phyloP scores from a whole-genome alignment of 352 stramenopile species.

The Globisporangium middletonii region DNA sequence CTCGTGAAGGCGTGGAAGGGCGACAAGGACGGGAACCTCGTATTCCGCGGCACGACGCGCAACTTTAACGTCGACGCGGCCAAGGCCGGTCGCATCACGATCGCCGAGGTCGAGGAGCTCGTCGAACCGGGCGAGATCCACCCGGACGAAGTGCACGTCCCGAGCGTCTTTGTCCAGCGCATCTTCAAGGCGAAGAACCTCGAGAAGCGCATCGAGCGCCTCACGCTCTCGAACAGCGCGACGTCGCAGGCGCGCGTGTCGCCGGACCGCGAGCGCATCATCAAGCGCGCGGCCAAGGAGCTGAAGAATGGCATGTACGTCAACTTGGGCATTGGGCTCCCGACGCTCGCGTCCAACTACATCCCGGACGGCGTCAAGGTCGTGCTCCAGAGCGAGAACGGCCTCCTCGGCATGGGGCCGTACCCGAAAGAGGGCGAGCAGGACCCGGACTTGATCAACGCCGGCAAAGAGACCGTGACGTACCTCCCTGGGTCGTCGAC shows the following conservation, averaged over 20 bases:
- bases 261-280: conserved; percentile 88
- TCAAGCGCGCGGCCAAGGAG: conserved; percentile 87
- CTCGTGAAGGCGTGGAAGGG: conserved; percentile 96
- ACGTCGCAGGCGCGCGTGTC: conserved; percentile 62
- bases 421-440: conserved; percentile 86
- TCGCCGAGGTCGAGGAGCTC: conserved; percentile 95
- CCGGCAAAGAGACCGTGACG: conserved; percentile 96
- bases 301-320: conserved; percentile 96
- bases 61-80: conserved; percentile 97
- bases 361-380: conserved; percentile 92
- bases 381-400: conserved; percentile 96
- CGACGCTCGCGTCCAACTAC: conserved; percentile 94
- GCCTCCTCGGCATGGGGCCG: conserved; percentile 92
- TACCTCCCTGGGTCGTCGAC: conserved; percentile 89
- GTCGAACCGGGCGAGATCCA: conserved; percentile 92
- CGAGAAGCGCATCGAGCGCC: conserved; percentile 94
- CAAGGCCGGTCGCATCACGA: conserved; percentile 91
- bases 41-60: conserved; percentile 93
- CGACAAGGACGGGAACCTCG: conserved; percentile 94
- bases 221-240: conserved; percentile 79
- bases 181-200: conserved; percentile 88
- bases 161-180: conserved; percentile 94
- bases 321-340: conserved; percentile 95
- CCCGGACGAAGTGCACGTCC: conserved; percentile 93
- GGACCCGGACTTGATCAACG: conserved; percentile 96